Percentiles rank a stretch among this genome's conserved stretches.
Conservation (phyloP, 2,329 filamentous ascomycete species). For the Alternaria burnsii region DNA sequence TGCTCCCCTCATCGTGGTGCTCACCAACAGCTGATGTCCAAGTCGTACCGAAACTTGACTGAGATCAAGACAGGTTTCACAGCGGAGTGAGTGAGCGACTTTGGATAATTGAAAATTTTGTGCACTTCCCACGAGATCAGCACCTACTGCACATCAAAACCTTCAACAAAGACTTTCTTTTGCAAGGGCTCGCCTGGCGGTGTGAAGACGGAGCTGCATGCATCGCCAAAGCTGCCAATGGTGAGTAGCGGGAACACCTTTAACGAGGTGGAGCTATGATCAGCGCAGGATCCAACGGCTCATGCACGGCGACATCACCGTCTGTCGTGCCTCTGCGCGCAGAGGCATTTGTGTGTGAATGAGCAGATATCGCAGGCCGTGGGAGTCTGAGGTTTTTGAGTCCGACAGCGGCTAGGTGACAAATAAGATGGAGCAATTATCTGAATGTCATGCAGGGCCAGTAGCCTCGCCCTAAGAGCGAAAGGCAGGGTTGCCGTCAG, state of each 20-base stretch:
- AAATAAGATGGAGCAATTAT: conserved; percentile 12
- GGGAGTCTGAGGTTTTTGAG: not conserved
- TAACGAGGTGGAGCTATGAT: conserved; percentile 21
- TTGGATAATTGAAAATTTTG: not conserved
- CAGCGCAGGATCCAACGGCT: conserved; percentile 7
- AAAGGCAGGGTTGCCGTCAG: conserved; percentile 9
- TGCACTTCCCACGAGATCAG: not conserved
- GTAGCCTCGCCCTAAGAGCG: conserved; percentile 4
- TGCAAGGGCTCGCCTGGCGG: conserved; percentile 15
- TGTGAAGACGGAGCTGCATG: conserved; percentile 10
- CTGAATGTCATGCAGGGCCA: conserved; percentile 15
- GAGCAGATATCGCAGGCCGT: not conserved
- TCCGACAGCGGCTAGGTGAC: conserved; percentile 17
- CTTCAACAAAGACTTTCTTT: not conserved
- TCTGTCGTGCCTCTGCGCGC: conserved; percentile 3
- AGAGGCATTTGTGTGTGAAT: not conserved
- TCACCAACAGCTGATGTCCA: not conserved
- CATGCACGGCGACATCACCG: conserved; percentile 21
- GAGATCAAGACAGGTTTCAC: not conserved
- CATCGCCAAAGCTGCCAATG: conserved; percentile 34
- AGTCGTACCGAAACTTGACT: not conserved
- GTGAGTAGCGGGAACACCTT: conserved; percentile 15
- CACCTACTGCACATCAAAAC: not conserved
- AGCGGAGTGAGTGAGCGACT: not conserved
- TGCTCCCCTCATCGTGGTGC: not conserved